A percentile compares a stretch with the other conserved stretches of the same genome.
Conservation (phyloP, 179 eudicot genomes). For the Beta corolliflora region DNA sequence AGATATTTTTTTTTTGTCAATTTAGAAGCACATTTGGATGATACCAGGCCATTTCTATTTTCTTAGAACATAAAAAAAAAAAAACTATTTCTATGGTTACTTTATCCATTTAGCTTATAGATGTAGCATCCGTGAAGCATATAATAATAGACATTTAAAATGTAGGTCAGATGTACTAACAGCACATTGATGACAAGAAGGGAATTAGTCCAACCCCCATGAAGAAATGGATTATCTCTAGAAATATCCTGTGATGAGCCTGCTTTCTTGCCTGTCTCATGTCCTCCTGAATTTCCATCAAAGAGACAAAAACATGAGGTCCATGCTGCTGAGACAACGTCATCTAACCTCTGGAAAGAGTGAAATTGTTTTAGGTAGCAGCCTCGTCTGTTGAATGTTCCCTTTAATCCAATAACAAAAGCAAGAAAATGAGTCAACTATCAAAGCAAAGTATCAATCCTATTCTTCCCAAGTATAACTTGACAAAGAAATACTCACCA, state of each 20-base stretch:
- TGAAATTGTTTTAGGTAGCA: slow-evolving; percentile 7
- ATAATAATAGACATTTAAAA: background rate
- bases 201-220: slow-evolving; percentile 18
- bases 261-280: slow-evolving; percentile 19
- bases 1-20: background rate
- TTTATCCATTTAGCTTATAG: background rate
- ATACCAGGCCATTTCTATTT: background rate
- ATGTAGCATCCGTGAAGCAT: slow-evolving; percentile 3
- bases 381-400: background rate
- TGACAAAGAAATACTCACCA: background rate
- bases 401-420: slow-evolving; percentile 17
- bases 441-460: background rate
- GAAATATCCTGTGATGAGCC: slow-evolving; percentile 1
- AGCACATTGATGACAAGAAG: slow-evolving; percentile 23
- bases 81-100: background rate
- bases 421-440: slow-evolving; percentile 2
- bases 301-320: slow-evolving; percentile 20
- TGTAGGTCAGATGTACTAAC: slow-evolving; percentile 20
- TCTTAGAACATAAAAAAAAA: background rate
- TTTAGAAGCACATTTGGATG: background rate
- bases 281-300: slow-evolving; percentile 17
- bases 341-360: slow-evolving; percentile 19
- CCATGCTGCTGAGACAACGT: slow-evolving; percentile 14
- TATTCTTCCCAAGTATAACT: background rate
- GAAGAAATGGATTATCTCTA: background rate